These are phyloP conservation scores for Phycomyces blakesleeanus DNA, from an alignment of 192 early-diverging fungal genomes.

Conservation along the genomic window DNA sequence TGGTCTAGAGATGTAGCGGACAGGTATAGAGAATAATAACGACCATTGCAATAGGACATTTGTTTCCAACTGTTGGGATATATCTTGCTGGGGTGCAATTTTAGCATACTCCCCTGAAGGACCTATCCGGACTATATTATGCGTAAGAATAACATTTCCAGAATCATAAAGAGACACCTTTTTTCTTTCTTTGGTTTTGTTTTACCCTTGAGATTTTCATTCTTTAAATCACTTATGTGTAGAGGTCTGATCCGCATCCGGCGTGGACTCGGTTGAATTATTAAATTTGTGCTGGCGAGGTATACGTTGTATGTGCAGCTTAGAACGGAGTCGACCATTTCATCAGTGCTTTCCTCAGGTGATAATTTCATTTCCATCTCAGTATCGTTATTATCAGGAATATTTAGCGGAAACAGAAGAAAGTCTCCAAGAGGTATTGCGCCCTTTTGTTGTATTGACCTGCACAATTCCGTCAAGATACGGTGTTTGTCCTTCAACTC, in stretches of 20 bases:
- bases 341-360: background rate
- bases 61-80: slow-evolving; percentile 13
- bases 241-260: slow-evolving; percentile 20
- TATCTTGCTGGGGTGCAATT: slow-evolving; percentile 3
- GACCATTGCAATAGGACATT: slow-evolving; percentile 23
- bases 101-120: slow-evolving; percentile 19
- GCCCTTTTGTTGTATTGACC: slow-evolving; percentile 23
- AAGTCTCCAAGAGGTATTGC: slow-evolving; percentile 30
- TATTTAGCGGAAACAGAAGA: slow-evolving; percentile 14
- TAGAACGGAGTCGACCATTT: slow-evolving; percentile 6
- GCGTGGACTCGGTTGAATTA: slow-evolving; percentile 27
- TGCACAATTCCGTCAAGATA: background rate
- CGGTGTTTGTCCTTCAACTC: background rate
- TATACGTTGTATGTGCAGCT: slow-evolving; percentile 34
- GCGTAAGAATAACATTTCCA: background rate
- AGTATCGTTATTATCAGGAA: background rate
- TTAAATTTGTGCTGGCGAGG: slow-evolving; percentile 26
- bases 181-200: too few relatives aligned
- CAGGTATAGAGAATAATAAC: slow-evolving; percentile 20
- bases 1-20: background rate
- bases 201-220: slow-evolving; percentile 3
- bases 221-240: slow-evolving; percentile 1
- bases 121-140: slow-evolving; percentile 11
- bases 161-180: background rate
- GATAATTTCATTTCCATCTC: background rate